Percentiles rank a stretch among this genome's conserved stretches.
Conservation (phyloP, 2,329 filamentous ascomycete genomes). For the Graphium sp. region DNA sequence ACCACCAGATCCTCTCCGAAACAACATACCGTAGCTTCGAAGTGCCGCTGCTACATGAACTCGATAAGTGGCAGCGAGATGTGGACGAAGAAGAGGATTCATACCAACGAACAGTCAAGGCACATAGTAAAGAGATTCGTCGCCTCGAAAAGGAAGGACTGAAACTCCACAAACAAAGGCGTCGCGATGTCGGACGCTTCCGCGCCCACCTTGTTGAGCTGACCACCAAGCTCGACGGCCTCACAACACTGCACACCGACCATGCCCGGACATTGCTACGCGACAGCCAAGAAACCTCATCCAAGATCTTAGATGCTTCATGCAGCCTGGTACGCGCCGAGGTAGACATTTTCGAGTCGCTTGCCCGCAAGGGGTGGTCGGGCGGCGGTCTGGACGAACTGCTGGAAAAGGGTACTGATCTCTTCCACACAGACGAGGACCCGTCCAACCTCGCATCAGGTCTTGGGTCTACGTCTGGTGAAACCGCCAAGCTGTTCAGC, state of each 20-base stretch:
- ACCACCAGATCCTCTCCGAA: slow-evolving; percentile 53
- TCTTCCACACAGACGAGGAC: slow-evolving; percentile 31
- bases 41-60: slow-evolving; percentile 51
- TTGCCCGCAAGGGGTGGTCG: slow-evolving; percentile 51
- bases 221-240: slow-evolving; percentile 42
- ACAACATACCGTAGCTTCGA: slow-evolving; percentile 53
- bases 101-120: slow-evolving; percentile 37
- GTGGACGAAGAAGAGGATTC: slow-evolving; percentile 48
- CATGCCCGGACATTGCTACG: slow-evolving; percentile 42
- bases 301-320: slow-evolving; percentile 43
- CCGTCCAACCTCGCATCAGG: slow-evolving; percentile 7
- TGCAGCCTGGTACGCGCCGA: slow-evolving; percentile 51
- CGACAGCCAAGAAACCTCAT: slow-evolving; percentile 49
- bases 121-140: slow-evolving; percentile 42
- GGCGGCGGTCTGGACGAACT: slow-evolving; percentile 51
- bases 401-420: slow-evolving; percentile 44
- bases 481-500: slow-evolving; percentile 44
- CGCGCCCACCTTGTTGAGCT: slow-evolving; percentile 46
- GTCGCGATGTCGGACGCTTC: slow-evolving; percentile 44
- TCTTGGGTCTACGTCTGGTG: slow-evolving; percentile 13
- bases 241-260: slow-evolving; percentile 41
- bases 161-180: slow-evolving; percentile 41
- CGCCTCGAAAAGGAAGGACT: slow-evolving; percentile 48
- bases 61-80: slow-evolving; percentile 46
- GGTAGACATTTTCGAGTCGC: slow-evolving; percentile 51